Percentiles rank a stretch among this genome's conserved stretches.
phyloP scores from a whole-genome alignment of 176 grass and related monocot genomes.

The Bromus sterilis region DNA sequence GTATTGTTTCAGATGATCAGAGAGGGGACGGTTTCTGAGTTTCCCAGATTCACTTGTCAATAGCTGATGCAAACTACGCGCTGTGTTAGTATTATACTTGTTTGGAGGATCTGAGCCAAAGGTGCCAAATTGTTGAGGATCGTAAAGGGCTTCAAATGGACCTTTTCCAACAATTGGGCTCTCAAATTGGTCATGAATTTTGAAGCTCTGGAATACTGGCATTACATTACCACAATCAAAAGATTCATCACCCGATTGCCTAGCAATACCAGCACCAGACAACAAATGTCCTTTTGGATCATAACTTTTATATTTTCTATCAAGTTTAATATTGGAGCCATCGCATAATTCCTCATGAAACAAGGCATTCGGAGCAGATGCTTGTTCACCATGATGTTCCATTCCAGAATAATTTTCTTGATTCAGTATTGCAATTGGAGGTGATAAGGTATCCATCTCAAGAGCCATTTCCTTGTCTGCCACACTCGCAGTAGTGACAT shows the following conservation, averaged over 20 bases:
- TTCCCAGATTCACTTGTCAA: constrained; percentile 41
- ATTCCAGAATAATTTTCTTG: constrained; percentile 21
- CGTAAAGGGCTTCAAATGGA: background rate
- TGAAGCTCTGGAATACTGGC: constrained; percentile 41
- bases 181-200: constrained; percentile 18
- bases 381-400: constrained; percentile 12
- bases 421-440: constrained; percentile 11
- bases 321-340: constrained; percentile 19
- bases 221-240: background rate
- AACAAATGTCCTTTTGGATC: constrained; percentile 5
- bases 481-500: background rate
- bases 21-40: constrained; percentile 22
- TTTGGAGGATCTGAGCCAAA: constrained; percentile 6
- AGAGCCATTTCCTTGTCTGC: background rate
- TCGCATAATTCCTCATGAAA: constrained; percentile 15
- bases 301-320: constrained; percentile 16
- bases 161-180: constrained; percentile 23
- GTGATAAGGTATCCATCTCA: constrained; percentile 15
- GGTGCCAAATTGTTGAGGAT: constrained; percentile 22
- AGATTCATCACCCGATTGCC: constrained; percentile 8
- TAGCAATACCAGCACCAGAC: constrained; percentile 19
- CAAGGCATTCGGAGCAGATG: constrained; percentile 9
- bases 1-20: constrained; percentile 26
- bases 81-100: constrained; percentile 33
- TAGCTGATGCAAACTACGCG: constrained; percentile 30